These are phyloP conservation scores for Stylonectria norvegica DNA, from an alignment of 2,329 filamentous ascomycete species.

Conservation along the genomic window DNA sequence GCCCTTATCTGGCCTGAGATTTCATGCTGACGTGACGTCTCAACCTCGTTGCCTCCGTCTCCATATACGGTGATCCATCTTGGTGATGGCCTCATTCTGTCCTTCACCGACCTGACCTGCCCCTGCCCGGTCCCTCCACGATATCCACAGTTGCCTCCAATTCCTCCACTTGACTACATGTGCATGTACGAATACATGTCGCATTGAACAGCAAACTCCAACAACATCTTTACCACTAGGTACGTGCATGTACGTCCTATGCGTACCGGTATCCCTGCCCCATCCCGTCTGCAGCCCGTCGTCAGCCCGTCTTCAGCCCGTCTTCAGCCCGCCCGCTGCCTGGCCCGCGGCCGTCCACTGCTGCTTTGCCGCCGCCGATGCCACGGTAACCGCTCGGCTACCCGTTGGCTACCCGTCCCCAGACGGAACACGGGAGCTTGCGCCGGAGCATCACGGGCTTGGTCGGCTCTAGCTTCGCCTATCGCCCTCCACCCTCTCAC, in stretches of 20 bases:
- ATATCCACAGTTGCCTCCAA: too few relatives aligned
- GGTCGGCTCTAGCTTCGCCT: slow-evolving; percentile 24
- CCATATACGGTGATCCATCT: background rate
- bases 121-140: background rate
- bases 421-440: slow-evolving; percentile 22
- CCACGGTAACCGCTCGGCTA: slow-evolving; percentile 26
- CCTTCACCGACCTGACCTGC: background rate
- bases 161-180: too few relatives aligned
- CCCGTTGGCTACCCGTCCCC: slow-evolving; percentile 16
- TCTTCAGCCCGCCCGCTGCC: background rate
- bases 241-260: too few relatives aligned
- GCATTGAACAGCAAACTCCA: too few relatives aligned
- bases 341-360: background rate
- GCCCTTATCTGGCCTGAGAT: slow-evolving; percentile 1
- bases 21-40: background rate
- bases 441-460: slow-evolving; percentile 29
- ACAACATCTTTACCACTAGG: too few relatives aligned
- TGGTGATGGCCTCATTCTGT: background rate
- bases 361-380: slow-evolving; percentile 1
- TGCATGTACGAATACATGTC: too few relatives aligned
- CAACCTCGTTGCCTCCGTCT: background rate
- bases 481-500: slow-evolving; percentile 25
- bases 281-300: slow-evolving; percentile 23
- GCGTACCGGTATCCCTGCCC: too few relatives aligned
- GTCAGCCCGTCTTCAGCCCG: slow-evolving; percentile 10